phyloP scores from a whole-genome alignment of 2,329 filamentous ascomycete species.

The Cladosporium phlei region DNA sequence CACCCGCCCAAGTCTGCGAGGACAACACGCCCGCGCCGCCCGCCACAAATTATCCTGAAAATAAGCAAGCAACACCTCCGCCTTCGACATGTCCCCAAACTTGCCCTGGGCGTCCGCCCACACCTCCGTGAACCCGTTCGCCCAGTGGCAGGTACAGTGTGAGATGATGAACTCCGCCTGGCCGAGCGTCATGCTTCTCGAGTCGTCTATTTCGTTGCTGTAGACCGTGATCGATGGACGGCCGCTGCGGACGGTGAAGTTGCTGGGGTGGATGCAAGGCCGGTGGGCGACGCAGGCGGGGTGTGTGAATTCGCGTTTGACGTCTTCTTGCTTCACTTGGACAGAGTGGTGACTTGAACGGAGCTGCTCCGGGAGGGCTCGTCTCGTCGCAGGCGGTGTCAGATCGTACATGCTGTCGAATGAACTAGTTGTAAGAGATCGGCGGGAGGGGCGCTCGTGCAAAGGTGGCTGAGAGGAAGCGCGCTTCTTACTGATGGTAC shows the following conservation, averaged over 20 bases:
- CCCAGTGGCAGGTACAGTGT: conserved; percentile 1
- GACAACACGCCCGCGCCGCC: too few species aligned
- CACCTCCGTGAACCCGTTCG: neutral
- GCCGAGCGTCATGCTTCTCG: neutral
- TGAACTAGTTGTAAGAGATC: too few species aligned
- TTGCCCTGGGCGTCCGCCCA: too few species aligned
- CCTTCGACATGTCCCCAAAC: too few species aligned
- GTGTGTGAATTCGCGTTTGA: neutral
- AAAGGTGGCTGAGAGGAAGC: neutral
- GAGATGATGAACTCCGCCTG: conserved; percentile 2
- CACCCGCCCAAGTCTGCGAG: too few species aligned
- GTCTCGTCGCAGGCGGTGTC: too few species aligned
- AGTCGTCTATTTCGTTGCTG: neutral
- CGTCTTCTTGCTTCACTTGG: too few species aligned
- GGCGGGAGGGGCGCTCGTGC: neutral
- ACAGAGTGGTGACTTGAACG: too few species aligned
- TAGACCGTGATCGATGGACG: neutral
- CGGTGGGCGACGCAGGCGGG: neutral
- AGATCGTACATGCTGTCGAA: too few species aligned
- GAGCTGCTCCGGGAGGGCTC: too few species aligned
- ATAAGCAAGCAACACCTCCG: too few species aligned
- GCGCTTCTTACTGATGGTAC: neutral
- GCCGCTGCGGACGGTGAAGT: neutral
- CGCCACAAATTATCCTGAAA: too few species aligned
- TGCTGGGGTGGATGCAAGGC: neutral